Evolutionary conservation across 1,139 yeast genomes (phyloP).

Genomic region (Geotrichum histeridarum): DNA sequence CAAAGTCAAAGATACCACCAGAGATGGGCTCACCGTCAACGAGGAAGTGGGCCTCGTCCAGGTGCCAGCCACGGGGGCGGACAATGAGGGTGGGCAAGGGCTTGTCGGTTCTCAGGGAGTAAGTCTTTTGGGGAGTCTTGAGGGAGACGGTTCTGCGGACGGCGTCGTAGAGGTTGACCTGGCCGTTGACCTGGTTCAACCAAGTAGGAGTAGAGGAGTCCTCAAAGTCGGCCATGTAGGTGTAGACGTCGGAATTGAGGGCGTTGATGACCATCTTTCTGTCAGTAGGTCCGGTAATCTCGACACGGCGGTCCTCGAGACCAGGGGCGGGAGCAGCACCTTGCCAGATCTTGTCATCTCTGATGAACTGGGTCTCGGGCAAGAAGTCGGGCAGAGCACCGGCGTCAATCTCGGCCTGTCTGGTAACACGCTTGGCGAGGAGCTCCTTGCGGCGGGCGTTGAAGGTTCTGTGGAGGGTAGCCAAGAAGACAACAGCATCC

Average conservation of each 20-base stretch:
- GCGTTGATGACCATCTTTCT: constrained; percentile 94
- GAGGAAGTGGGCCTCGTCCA: constrained; percentile 63
- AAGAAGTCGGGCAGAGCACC: constrained; percentile 67
- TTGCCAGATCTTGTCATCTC: constrained; percentile 73
- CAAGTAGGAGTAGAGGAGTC: constrained; percentile 96
- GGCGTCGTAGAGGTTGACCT: constrained; percentile 87
- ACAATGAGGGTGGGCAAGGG: constrained; percentile 72
- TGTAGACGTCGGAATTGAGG: constrained; percentile 78
- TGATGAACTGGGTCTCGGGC: constrained; percentile 63
- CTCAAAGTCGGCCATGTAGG: constrained; percentile 94
- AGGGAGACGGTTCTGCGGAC: constrained; percentile 61
- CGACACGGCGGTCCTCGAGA: constrained; percentile 62
- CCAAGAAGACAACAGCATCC: constrained; percentile 66
- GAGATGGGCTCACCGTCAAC: constrained; percentile 73
- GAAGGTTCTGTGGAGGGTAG: constrained; percentile 66
- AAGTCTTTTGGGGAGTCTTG: constrained; percentile 53
- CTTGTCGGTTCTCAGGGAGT: constrained; percentile 45
- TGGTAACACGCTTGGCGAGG: constrained; percentile 53
- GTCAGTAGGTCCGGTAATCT: constrained; percentile 54
- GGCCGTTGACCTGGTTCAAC: constrained; percentile 83
- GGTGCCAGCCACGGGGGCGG: constrained; percentile 86
- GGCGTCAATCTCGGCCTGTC: constrained; percentile 56
- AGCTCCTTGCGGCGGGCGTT: constrained; percentile 55
- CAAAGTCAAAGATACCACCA: constrained; percentile 74
- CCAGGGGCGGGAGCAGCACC: constrained; percentile 77